Percentiles rank a stretch among this genome's conserved stretches.
Evolutionary conservation across 2,329 filamentous ascomycete genomes (phyloP).

Genomic region (Cyanodermella asteris): DNA sequence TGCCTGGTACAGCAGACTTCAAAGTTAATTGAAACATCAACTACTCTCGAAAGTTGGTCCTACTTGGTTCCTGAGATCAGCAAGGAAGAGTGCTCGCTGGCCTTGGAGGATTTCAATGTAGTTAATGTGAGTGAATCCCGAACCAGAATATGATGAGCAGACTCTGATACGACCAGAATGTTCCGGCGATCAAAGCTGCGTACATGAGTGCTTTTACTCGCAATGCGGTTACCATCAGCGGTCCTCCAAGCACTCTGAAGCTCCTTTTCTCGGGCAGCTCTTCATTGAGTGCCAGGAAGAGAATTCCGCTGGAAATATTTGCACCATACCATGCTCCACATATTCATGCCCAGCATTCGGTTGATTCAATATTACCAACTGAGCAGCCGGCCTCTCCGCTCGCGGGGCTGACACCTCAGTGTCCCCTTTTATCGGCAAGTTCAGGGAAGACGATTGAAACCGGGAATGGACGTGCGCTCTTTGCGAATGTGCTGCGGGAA

Average conservation of each 20-base stretch:
- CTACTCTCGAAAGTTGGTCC: constrained; percentile 33
- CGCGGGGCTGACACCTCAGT: constrained; percentile 7
- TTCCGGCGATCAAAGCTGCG: constrained; percentile 8
- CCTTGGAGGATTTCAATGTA: constrained; percentile 35
- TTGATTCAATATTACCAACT: no score
- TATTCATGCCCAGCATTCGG: no score
- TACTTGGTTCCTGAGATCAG: constrained; percentile 37
- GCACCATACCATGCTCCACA: constrained; percentile 36
- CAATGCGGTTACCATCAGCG: constrained; percentile 30
- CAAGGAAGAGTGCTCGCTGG: constrained; percentile 27
- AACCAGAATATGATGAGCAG: no score
- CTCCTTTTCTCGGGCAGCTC: constrained; percentile 19
- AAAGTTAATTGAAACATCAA: no score
- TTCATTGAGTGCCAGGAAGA: constrained; percentile 18
- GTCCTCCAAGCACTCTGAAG: constrained; percentile 28
- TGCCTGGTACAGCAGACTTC: no score
- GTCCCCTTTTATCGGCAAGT: constrained; percentile 15
- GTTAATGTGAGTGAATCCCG: constrained; percentile 27
- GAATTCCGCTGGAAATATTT: constrained; percentile 30
- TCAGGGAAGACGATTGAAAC: constrained; percentile 12
- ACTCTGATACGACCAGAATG: constrained; percentile 2
- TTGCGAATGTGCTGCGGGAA: constrained; percentile 4
- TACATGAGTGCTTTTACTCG: constrained; percentile 28
- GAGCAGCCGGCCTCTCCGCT: constrained; percentile 11
- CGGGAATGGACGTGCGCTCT: constrained; percentile 9